Percentiles rank a stretch among this genome's conserved stretches.
These are phyloP conservation scores for Camelina hispida DNA, from an alignment of 345 rosid genomes.

Conservation along the genomic window DNA sequence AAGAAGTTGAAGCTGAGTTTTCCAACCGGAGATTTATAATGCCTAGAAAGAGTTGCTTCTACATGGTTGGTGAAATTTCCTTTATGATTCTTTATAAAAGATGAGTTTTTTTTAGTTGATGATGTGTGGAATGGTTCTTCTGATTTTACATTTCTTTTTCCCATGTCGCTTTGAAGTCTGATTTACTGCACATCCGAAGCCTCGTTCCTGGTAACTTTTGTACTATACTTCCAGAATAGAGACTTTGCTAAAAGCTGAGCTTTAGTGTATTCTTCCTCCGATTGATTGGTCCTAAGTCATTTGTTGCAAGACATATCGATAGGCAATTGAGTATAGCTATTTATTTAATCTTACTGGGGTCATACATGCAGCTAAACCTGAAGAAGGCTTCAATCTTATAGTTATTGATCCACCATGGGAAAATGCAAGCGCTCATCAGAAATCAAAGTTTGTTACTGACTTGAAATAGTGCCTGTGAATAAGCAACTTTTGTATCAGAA, in stretches of 20 bases:
- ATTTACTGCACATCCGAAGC: conserved; percentile 77
- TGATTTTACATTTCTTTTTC: conserved; percentile 22
- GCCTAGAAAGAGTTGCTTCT: conserved; percentile 74
- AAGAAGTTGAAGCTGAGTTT: conserved; percentile 75
- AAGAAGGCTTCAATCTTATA: conserved; percentile 67
- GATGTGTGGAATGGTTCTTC: conserved; percentile 17
- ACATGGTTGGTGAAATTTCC: conserved; percentile 58
- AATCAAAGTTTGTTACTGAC: conserved; percentile 54
- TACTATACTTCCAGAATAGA: neutral
- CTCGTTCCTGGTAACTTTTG: conserved; percentile 75
- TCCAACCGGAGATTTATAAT: conserved; percentile 55
- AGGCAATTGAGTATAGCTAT: conserved; percentile 2
- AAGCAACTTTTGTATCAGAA: neutral
- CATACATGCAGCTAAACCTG: conserved; percentile 59
- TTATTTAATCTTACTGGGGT: conserved; percentile 1
- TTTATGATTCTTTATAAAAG: conserved; percentile 19
- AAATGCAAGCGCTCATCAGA: conserved; percentile 87
- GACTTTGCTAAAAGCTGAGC: conserved; percentile 16
- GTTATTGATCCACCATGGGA: conserved; percentile 97
- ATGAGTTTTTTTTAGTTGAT: conserved; percentile 4
- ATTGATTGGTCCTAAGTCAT: neutral
- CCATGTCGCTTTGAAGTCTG: conserved; percentile 62
- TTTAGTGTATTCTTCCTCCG: neutral
- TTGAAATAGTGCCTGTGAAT: neutral
- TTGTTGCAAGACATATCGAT: neutral